Evolutionary conservation across 345 rosid species (phyloP).

Genomic region (Citropsis articulata): DNA sequence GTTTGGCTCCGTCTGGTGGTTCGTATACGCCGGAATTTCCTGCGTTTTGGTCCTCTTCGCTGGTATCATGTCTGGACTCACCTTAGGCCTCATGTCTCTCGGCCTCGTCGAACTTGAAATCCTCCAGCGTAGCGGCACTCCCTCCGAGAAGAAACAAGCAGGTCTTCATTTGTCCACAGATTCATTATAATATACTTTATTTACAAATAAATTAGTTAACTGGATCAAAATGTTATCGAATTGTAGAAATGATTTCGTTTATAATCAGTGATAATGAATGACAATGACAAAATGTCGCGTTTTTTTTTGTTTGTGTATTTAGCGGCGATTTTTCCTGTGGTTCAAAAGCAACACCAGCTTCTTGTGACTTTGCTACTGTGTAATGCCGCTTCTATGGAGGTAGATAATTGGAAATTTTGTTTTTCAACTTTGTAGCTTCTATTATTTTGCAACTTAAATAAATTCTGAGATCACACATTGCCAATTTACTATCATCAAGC

Average conservation of each 20-base stretch:
- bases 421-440: not conserved
- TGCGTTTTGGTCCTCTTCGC: constrained; percentile 90
- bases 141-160: constrained; percentile 87
- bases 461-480: not conserved
- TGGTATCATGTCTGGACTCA: constrained; percentile 95
- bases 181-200: no score
- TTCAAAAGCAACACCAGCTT: constrained; percentile 95
- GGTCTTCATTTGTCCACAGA: constrained; percentile 27
- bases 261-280: no score
- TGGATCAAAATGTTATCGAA: not conserved
- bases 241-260: not conserved
- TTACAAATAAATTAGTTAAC: no score
- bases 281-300: no score
- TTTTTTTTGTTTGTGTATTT: not conserved
- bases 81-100: constrained; percentile 96
- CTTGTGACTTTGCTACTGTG: constrained; percentile 85
- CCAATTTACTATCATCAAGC: not conserved
- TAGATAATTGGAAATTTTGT: constrained; percentile 13
- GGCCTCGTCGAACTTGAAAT: constrained; percentile 95
- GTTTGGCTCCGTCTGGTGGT: constrained; percentile 61
- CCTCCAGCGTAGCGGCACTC: constrained; percentile 89
- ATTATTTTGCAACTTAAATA: not conserved
- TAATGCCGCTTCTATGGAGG: constrained; percentile 97
- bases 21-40: constrained; percentile 64
- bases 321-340: constrained; percentile 88